Evolutionary conservation across 805 yeast genomes (phyloP).

Genomic region (Ogataea haglerorum): DNA sequence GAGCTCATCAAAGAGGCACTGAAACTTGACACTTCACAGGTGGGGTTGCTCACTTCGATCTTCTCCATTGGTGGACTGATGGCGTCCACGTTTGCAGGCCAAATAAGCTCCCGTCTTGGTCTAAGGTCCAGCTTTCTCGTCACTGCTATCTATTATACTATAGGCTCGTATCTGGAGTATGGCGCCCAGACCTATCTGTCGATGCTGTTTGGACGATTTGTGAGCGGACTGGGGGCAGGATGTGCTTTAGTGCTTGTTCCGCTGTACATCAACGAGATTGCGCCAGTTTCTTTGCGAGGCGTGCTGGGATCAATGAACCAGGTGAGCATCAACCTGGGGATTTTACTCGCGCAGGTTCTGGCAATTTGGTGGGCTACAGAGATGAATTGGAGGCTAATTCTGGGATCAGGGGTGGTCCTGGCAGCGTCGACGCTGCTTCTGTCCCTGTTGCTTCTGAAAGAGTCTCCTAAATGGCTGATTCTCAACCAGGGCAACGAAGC

Average conservation of each 20-base stretch:
- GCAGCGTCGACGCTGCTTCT: constrained; percentile 48
- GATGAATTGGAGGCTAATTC: constrained; percentile 67
- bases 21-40: constrained; percentile 38
- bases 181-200: constrained; percentile 39
- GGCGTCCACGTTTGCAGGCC: constrained; percentile 69
- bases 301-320: constrained; percentile 87
- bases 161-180: constrained; percentile 65
- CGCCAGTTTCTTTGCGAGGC: constrained; percentile 70
- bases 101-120: constrained; percentile 63
- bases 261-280: constrained; percentile 71
- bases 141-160: constrained; percentile 47
- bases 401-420: constrained; percentile 57
- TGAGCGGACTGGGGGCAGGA: constrained; percentile 88
- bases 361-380: constrained; percentile 68
- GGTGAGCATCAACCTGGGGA: constrained; percentile 81
- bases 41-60: constrained; percentile 73
- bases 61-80: constrained; percentile 82
- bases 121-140: constrained; percentile 50
- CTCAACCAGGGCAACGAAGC: constrained; percentile 40
- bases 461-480: constrained; percentile 81
- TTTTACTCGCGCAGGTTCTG: constrained; percentile 70
- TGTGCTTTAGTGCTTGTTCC: constrained; percentile 83
- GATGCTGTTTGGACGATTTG: constrained; percentile 64
- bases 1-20: constrained; percentile 40
- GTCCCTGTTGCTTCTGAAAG: constrained; percentile 47